Percentiles rank a stretch among this genome's conserved stretches.
Conservation (phyloP, 768 basidiomycete genomes). For the Kondoa malvinella region DNA sequence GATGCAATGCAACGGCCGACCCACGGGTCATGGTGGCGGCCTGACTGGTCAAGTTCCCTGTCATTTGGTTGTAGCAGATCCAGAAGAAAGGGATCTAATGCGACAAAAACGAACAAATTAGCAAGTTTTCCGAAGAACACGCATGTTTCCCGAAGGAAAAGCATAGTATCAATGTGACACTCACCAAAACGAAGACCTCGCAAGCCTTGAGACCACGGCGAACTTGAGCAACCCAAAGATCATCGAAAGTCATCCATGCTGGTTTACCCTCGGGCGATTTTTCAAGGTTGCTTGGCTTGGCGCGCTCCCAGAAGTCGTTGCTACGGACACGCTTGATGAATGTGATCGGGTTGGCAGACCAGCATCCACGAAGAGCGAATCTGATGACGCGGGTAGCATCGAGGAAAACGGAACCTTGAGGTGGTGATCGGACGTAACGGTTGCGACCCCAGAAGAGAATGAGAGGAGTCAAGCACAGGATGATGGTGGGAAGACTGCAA, state of each 20-base stretch:
- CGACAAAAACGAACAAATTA: background rate
- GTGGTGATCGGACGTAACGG: slow-evolving; percentile 25
- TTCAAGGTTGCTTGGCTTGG: slow-evolving; percentile 20
- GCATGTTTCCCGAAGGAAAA: slow-evolving; percentile 21
- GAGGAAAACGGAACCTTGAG: slow-evolving; percentile 25
- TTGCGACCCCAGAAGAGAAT: slow-evolving; percentile 26
- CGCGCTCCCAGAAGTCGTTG: slow-evolving; percentile 26
- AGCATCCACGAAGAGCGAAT: slow-evolving; percentile 12
- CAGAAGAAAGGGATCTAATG: slow-evolving; percentile 12
- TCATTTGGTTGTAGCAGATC: slow-evolving; percentile 11
- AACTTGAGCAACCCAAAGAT: slow-evolving; percentile 29
- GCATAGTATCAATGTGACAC: too few species aligned
- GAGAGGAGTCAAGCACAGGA: slow-evolving; percentile 26
- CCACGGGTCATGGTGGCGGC: slow-evolving; percentile 24
- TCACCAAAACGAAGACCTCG: slow-evolving; percentile 29
- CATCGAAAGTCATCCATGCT: slow-evolving; percentile 27
- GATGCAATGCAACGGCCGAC: background rate
- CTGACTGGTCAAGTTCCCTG: slow-evolving; percentile 27
- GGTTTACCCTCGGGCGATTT: slow-evolving; percentile 21
- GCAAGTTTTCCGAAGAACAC: background rate
- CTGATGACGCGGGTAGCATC: slow-evolving; percentile 15
- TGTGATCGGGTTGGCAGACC: slow-evolving; percentile 11
- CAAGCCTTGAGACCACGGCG: slow-evolving; percentile 31
- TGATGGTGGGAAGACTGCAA: slow-evolving; percentile 18
- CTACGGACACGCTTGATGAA: slow-evolving; percentile 9